phyloP scores from a whole-genome alignment of 768 basidiomycete species.

The Phlegmacium glaucopus region DNA sequence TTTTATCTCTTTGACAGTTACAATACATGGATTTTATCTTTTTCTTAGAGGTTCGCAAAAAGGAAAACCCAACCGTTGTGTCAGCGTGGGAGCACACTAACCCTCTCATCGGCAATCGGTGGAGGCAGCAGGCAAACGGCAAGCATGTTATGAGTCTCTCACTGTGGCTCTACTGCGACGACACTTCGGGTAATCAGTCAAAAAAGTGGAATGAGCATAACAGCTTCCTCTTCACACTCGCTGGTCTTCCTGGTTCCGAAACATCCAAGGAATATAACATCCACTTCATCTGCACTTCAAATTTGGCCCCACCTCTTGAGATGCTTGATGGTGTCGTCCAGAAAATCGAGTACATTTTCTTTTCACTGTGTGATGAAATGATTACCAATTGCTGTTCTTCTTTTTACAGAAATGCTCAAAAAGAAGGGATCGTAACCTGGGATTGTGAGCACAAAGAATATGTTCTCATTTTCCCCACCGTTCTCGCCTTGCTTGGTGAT shows the following conservation, averaged over 20 bases:
- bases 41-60: conserved; percentile 38
- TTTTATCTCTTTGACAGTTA: too few relatives aligned
- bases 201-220: conserved; percentile 50
- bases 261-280: conserved; percentile 32
- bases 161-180: conserved; percentile 41
- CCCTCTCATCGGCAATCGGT: conserved; percentile 17
- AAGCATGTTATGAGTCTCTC: conserved; percentile 26
- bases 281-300: conserved; percentile 40
- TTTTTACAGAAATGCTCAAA: conserved; percentile 8
- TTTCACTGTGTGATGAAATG: conserved; percentile 5
- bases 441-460: conserved; percentile 25
- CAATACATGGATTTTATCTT: conserved; percentile 35
- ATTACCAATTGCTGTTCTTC: background rate
- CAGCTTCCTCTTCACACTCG: conserved; percentile 31
- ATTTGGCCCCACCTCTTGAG: conserved; percentile 37
- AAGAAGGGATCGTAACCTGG: conserved; percentile 33
- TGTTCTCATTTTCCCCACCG: conserved; percentile 24
- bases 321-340: conserved; percentile 38
- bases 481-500: conserved; percentile 34
- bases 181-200: conserved; percentile 41
- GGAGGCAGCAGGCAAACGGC: conserved; percentile 25
- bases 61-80: conserved; percentile 39
- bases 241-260: conserved; percentile 29
- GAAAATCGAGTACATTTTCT: conserved; percentile 33
- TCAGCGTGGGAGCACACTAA: too few relatives aligned